Evolutionary conservation across 495 filamentous ascomycete species (phyloP).

Genomic region (Lasiosphaeria miniovina): DNA sequence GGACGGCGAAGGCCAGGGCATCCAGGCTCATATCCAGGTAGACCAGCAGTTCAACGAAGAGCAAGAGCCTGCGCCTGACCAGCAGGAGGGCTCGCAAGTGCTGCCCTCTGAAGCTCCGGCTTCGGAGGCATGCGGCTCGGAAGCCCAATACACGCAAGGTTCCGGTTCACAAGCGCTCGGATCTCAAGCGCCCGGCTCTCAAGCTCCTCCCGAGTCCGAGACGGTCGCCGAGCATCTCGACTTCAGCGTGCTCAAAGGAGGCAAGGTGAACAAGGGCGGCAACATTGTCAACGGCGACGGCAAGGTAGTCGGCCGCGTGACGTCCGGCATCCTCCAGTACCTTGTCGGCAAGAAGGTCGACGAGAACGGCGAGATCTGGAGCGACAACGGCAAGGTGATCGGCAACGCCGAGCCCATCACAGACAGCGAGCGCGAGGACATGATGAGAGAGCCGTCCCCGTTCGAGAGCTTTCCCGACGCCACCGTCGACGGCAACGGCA

Average conservation of each 20-base stretch:
- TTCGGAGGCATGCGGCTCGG: no score
- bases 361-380: conserved; percentile 72
- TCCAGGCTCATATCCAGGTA: no score
- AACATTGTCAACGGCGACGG: conserved; percentile 72
- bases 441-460: conserved; percentile 57
- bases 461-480: conserved; percentile 74
- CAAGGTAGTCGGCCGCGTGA: conserved; percentile 65
- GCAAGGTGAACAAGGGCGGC: conserved; percentile 74
- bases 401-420: conserved; percentile 73
- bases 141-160: background rate
- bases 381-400: conserved; percentile 67
- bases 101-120: no score
- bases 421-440: conserved; percentile 64
- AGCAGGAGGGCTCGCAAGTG: no score
- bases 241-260: conserved; percentile 61
- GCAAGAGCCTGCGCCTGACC: background rate
- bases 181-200: background rate
- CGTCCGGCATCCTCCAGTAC: conserved; percentile 64
- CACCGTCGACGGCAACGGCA: conserved; percentile 64
- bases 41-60: background rate
- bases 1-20: no score
- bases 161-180: background rate
- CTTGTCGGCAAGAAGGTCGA: conserved; percentile 68
- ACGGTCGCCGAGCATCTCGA: conserved; percentile 43
- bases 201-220: background rate